Conservation (phyloP, 2,329 filamentous ascomycete species). For the Talaromyces atroroseus region DNA sequence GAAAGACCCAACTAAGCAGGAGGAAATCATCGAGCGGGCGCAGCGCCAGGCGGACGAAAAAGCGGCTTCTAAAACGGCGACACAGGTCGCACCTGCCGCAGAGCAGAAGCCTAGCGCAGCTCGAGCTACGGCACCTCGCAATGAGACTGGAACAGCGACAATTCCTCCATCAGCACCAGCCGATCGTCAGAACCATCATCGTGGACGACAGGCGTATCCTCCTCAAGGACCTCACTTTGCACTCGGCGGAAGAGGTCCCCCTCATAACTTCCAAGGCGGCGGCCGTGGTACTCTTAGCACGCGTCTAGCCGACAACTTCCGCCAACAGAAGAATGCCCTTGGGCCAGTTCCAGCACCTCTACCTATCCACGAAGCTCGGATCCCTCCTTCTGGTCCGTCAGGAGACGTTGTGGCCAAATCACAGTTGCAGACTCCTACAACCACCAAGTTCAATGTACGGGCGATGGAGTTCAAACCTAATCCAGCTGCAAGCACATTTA, state of each 20-base stretch:
- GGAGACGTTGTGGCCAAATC: slow-evolving; percentile 47
- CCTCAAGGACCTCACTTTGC: slow-evolving; percentile 40
- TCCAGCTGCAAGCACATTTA: slow-evolving; percentile 74
- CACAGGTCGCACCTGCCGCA: slow-evolving; percentile 34
- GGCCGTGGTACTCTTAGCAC: slow-evolving; percentile 44
- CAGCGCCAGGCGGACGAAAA: slow-evolving; percentile 65
- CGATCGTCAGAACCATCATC: slow-evolving; percentile 45
- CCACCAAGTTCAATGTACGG: slow-evolving; percentile 56
- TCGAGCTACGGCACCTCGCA: slow-evolving; percentile 41
- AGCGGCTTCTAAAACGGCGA: slow-evolving; percentile 40
- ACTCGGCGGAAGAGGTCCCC: slow-evolving; percentile 34
- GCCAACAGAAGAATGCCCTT: slow-evolving; percentile 46
- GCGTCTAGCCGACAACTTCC: slow-evolving; percentile 48
- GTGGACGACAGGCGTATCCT: slow-evolving; percentile 42
- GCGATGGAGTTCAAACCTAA: slow-evolving; percentile 79
- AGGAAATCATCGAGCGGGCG: slow-evolving; percentile 85
- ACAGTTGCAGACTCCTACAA: slow-evolving; percentile 49
- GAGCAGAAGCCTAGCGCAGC: slow-evolving; percentile 51
- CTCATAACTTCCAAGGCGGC: slow-evolving; percentile 41
- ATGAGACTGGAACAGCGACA: slow-evolving; percentile 40
- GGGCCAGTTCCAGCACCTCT: slow-evolving; percentile 49
- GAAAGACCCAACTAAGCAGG: slow-evolving; percentile 92
- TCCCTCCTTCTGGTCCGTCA: slow-evolving; percentile 69
- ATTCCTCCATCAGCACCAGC: slow-evolving; percentile 34
- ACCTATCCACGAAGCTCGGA: slow-evolving; percentile 60